Conservation (phyloP, 352 stramenopile species). For the Pythium plurisporium region DNA sequence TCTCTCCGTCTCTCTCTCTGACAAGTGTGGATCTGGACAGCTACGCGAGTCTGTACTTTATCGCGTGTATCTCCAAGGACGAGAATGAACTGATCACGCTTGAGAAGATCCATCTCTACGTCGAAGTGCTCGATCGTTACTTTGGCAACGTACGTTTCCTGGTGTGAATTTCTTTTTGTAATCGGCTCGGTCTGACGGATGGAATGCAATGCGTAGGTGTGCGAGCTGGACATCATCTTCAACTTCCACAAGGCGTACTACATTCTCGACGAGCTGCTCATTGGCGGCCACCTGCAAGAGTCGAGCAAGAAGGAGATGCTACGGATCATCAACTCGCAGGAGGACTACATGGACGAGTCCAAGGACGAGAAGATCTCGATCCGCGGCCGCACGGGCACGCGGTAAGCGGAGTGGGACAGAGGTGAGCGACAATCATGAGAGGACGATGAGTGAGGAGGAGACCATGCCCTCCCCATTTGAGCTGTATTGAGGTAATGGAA, state of each 20-base stretch:
- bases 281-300: conserved; percentile 97
- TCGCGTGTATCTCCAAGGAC: conserved; percentile 92
- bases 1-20: not conserved
- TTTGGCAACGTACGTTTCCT: conserved; percentile 86
- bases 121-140: conserved; percentile 97
- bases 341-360: conserved; percentile 89
- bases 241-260: conserved; percentile 99
- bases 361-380: conserved; percentile 74
- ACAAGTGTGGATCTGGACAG: conserved; percentile 24
- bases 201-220: conserved; percentile 42
- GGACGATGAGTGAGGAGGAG: not conserved
- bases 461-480: not conserved
- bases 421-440: not conserved
- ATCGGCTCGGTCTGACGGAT: not conserved
- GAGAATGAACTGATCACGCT: conserved; percentile 98
- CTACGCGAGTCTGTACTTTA: conserved; percentile 98
- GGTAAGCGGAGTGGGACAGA: conserved; percentile 30
- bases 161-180: not conserved
- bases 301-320: conserved; percentile 91
- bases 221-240: conserved; percentile 98
- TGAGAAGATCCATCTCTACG: conserved; percentile 97
- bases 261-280: conserved; percentile 99
- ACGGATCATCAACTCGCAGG: conserved; percentile 84
- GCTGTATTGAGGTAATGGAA: not conserved
- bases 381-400: conserved; percentile 53